Percentiles rank a stretch among this genome's conserved stretches.
phyloP scores from a whole-genome alignment of 495 filamentous ascomycete genomes.

The Tuber melanosporum region DNA sequence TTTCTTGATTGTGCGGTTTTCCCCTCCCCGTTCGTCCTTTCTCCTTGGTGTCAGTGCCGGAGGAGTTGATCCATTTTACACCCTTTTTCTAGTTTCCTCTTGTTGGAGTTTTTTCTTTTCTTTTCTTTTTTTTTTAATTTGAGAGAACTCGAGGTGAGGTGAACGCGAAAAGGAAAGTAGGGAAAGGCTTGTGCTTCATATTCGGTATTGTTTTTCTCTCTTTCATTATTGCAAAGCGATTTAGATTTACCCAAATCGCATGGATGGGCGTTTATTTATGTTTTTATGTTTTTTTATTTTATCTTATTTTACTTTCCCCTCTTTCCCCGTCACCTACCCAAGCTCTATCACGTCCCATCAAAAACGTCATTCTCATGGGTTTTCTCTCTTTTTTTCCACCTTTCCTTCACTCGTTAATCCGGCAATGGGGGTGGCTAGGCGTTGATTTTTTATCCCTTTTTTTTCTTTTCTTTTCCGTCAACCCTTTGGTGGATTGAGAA shows the following conservation, averaged over 20 bases:
- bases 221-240: neutral
- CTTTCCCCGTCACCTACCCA: neutral
- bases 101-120: neutral
- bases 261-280: neutral
- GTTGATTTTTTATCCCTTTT: neutral
- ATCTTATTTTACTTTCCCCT: neutral
- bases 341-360: neutral
- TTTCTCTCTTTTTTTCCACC: neutral
- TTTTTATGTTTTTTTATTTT: neutral
- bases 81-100: neutral
- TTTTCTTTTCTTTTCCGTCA: neutral
- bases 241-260: neutral
- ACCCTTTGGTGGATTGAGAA: neutral
- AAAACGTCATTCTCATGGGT: neutral
- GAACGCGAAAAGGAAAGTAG: neutral
- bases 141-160: neutral
- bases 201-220: neutral
- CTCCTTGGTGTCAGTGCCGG: neutral
- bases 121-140: neutral
- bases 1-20: neutral
- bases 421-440: neutral
- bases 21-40: neutral
- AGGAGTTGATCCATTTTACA: neutral
- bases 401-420: neutral
- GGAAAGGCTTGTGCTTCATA: slow-evolving; percentile 1